Evolutionary conservation across 306 rosid species (phyloP), one percentile per base, ranked within the genome.

Genomic region (Trifolium repens): DNA sequence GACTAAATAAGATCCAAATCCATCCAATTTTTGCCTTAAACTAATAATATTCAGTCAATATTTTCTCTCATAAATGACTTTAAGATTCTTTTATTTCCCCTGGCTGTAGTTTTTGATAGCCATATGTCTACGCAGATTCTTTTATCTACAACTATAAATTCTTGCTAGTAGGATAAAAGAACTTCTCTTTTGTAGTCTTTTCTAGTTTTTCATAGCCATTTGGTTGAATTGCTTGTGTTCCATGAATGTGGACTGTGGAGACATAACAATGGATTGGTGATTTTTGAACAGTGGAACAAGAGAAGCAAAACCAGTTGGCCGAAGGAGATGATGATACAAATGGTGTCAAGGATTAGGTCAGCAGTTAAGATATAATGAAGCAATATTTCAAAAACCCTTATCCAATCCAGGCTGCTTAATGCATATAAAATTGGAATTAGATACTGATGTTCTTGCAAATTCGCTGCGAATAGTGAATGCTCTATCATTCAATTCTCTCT

Each of bases 221-320:
- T 14, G 9, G 65, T 59, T 65, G 69, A 55, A 26, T 46, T 32
- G 22, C 4, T 70, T 52, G 64, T 57, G 74, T 32, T 37, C 39
- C 50, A 27, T 76, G 69, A 65, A 50, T 65, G 55, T 37, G 39
- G 57, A 57, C 54, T 57, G 42, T 47, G 40, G 64, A 35, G 17
- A 44, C 73, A 16, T 78, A 72, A 75, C 30, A 12, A 7, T 68
- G 53, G 9, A 17, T 46, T 32, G 75, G 27, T 65, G 19, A 50
- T 57, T 61, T 69, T 64, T 59, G 46, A 49, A 71, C 88, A 91
- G 97, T 81, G 91, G 94, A 93, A 86, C 96, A 89, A 84, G 96
- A 88, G 82, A 91, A 85, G 79, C 86, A 91, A 63, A 88, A 85
- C 62, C 84, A 88, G 80, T 42, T 86, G 68, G 79, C 86, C 53